Base-by-base conservation (phyloP, 1,284 basidiomycete species). In the Melampsora americana region DNA sequence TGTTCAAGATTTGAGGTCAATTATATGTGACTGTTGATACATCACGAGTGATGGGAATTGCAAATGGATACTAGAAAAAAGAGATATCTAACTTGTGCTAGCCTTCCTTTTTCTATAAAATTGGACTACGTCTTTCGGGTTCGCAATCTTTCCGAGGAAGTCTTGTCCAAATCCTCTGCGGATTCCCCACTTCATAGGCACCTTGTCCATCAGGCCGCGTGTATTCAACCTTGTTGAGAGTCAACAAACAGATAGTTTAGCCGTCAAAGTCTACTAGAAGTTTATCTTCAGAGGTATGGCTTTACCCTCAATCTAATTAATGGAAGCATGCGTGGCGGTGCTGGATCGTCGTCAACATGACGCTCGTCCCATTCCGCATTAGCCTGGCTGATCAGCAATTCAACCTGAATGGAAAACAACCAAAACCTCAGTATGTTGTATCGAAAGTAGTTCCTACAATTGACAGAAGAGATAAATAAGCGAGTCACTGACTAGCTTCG, bases 121-220 rank as follows among this genome's bases (percentile, higher is more conserved):
- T 64, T 93, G 87, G 39, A 99, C 87, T 35, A 95, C 88, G 80
- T 98, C 95, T 53, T 92, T 88, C 6, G 95, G 95, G 82, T 99
- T 99, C 12, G 95, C 96, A 18, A 99, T 88, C 28, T 88, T 88
- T 1, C 92, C 93, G 77, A 90, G 87, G 83, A 96, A 98, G 82
- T 96, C 93, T 83, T 96, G 94, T 0, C 96, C 95, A 82, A 99
- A 97, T 9, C 95, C n/a, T 90, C 67, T 95, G 91, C 16, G 95
- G 92, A 83, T 99, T 99, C 65, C 91, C 92, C 85, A 93, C 92
- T 79, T 92, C 91, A 76, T 89, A 89, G 5, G 90, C 90, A 67
- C 90, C 90, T 0, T 92, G 64, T 20, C 78, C 80, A 32, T 79
- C 71, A 2, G 77, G 59, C 23, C 76, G 77, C 2, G 78, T 93